Percentiles rank a stretch among this genome's conserved stretches.
phyloP scores from a whole-genome alignment of 371 early-diverging fungal genomes.

The Funneliformis caledonium region DNA sequence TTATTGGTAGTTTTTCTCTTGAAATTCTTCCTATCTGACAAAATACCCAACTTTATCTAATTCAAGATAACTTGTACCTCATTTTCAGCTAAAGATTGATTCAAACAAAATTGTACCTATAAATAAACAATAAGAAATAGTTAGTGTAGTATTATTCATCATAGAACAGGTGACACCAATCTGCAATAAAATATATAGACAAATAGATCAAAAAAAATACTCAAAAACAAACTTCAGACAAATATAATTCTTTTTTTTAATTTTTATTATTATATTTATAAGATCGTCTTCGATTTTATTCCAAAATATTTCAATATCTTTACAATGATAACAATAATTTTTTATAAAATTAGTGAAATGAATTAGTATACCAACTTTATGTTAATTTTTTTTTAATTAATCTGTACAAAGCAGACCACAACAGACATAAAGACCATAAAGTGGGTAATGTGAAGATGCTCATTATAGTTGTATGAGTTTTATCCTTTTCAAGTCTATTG shows the following conservation, averaged over 20 bases:
- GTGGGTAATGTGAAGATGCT: background rate
- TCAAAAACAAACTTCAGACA: constrained; percentile 29
- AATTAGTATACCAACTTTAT: constrained; percentile 18
- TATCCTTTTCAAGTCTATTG: constrained; percentile 29
- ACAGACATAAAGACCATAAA: background rate
- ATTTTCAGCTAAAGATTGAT: constrained; percentile 18
- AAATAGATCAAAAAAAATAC: background rate
- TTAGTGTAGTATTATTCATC: constrained; percentile 17
- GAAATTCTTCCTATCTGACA: background rate
- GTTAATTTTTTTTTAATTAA: constrained; percentile 12
- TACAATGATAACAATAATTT: constrained; percentile 9
- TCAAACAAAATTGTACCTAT: constrained; percentile 5
- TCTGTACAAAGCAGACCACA: constrained; percentile 18
- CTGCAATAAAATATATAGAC: background rate
- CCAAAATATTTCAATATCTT: constrained; percentile 35
- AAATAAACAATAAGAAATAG: background rate
- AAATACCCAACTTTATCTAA: background rate
- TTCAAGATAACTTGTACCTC: constrained; percentile 9
- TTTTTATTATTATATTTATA: background rate
- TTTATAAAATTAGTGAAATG: background rate
- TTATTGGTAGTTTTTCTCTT: constrained; percentile 2
- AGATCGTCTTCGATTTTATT: constrained; percentile 29
- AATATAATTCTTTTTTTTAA: constrained; percentile 24
- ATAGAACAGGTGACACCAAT: background rate
- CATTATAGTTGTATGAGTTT: constrained; percentile 19